Conservation (phyloP, 2,329 filamentous ascomycete genomes). For the Aspergillus brasiliensis region DNA sequence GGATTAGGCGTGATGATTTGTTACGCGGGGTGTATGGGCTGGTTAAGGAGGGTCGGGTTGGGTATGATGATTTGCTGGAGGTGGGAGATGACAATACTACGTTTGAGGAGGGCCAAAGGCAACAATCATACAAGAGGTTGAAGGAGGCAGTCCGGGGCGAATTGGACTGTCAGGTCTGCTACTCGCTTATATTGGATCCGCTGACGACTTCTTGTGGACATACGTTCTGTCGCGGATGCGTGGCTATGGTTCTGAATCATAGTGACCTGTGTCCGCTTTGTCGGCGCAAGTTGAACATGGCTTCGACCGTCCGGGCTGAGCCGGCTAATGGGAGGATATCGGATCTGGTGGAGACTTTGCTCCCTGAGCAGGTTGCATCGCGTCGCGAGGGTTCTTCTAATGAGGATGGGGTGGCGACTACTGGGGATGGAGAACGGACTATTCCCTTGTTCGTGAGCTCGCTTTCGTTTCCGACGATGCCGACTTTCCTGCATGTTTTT, state of each 20-base stretch:
- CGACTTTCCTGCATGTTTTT: conserved; percentile 86
- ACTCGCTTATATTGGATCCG: conserved; percentile 76
- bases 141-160: conserved; percentile 67
- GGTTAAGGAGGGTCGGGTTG: conserved; percentile 63
- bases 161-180: conserved; percentile 87
- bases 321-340: conserved; percentile 65
- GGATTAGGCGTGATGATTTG: conserved; percentile 19
- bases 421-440: conserved; percentile 58
- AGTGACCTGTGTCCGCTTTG: conserved; percentile 79
- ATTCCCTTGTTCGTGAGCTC: conserved; percentile 81
- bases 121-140: conserved; percentile 57
- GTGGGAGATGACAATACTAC: conserved; percentile 52
- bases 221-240: conserved; percentile 81
- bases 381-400: conserved; percentile 58
- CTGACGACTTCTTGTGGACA: conserved; percentile 85
- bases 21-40: conserved; percentile 68
- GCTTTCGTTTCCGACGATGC: conserved; percentile 77
- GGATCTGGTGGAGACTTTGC: conserved; percentile 68
- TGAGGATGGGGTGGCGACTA: conserved; percentile 53
- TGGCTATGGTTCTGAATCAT: conserved; percentile 75
- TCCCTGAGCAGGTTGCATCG: conserved; percentile 64
- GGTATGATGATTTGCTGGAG: conserved; percentile 54
- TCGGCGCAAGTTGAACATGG: conserved; percentile 63
- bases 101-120: conserved; percentile 5
- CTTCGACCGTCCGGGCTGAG: conserved; percentile 52